Evolutionary conservation across 169 alveolate species (phyloP).

Genomic region (Cryptosporidium felis): DNA sequence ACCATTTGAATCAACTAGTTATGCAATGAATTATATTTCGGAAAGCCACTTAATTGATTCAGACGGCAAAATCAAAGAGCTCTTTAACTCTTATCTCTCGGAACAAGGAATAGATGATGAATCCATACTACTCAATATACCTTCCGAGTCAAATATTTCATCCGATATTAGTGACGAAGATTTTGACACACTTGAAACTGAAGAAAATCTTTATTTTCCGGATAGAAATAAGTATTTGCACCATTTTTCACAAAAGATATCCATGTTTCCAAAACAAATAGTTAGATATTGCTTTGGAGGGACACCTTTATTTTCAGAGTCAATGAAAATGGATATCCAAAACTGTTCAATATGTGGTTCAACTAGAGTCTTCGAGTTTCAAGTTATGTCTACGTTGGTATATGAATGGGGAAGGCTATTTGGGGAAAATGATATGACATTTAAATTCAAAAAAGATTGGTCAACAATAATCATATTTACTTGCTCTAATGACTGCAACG

Average conservation of each 20-base stretch:
- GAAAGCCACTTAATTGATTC: neutral
- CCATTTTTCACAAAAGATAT: slow-evolving; percentile 3
- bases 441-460: slow-evolving; percentile 23
- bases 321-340: neutral
- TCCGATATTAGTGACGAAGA: slow-evolving; percentile 29
- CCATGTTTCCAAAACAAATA: slow-evolving; percentile 49
- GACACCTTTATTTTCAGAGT: slow-evolving; percentile 12
- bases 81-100: neutral
- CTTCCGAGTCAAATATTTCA: neutral
- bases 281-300: slow-evolving; percentile 63
- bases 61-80: neutral
- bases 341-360: slow-evolving; percentile 31
- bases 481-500: slow-evolving; percentile 36
- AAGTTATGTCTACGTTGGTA: slow-evolving; percentile 23
- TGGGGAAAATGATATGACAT: slow-evolving; percentile 11
- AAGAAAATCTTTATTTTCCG: slow-evolving; percentile 15
- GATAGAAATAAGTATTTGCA: slow-evolving; percentile 37
- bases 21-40: slow-evolving; percentile 4
- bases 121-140: neutral
- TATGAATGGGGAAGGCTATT: slow-evolving; percentile 30
- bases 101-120: neutral
- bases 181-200: slow-evolving; percentile 7
- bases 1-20: neutral
- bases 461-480: slow-evolving; percentile 40
- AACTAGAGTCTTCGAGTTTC: slow-evolving; percentile 26